Evolutionary conservation across 2,329 filamentous ascomycete species (phyloP).

Genomic region (Colletotrichum liriopes): DNA sequence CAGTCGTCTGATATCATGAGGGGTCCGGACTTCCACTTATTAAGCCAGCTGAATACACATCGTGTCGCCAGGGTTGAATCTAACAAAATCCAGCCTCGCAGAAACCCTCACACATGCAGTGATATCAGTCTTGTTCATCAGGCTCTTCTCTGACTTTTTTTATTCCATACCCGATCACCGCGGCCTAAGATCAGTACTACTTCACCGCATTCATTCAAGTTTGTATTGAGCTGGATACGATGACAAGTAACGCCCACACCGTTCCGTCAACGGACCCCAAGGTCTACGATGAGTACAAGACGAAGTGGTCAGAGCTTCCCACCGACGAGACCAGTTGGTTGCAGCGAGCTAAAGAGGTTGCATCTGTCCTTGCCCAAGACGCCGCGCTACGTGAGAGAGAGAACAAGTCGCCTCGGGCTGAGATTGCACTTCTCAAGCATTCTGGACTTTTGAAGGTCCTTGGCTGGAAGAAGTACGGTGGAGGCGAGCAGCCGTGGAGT

Average conservation of each 20-base stretch:
- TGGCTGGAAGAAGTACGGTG: conserved; percentile 58
- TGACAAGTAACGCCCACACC: conserved; percentile 39
- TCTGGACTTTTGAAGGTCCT: conserved; percentile 58
- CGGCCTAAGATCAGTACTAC: no score
- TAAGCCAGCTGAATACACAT: neutral
- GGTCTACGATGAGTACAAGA: conserved; percentile 55
- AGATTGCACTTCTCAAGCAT: conserved; percentile 59
- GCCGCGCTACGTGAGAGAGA: conserved; percentile 54
- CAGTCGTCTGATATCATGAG: neutral
- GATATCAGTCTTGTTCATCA: no score
- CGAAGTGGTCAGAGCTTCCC: conserved; percentile 55
- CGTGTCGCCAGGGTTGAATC: neutral
- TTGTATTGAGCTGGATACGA: neutral
- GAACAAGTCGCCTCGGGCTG: conserved; percentile 58
- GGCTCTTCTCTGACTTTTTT: no score
- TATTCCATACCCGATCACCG: neutral
- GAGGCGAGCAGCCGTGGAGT: conserved; percentile 61
- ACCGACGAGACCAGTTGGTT: conserved; percentile 54
- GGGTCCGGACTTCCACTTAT: neutral
- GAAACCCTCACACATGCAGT: neutral
- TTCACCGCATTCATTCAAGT: no score
- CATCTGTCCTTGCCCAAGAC: conserved; percentile 53
- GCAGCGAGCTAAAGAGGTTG: conserved; percentile 57
- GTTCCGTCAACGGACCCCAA: conserved; percentile 52
- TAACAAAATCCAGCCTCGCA: no score